phyloP scores from a whole-genome alignment of 257 asterid genomes.

The Coffea canephora region DNA sequence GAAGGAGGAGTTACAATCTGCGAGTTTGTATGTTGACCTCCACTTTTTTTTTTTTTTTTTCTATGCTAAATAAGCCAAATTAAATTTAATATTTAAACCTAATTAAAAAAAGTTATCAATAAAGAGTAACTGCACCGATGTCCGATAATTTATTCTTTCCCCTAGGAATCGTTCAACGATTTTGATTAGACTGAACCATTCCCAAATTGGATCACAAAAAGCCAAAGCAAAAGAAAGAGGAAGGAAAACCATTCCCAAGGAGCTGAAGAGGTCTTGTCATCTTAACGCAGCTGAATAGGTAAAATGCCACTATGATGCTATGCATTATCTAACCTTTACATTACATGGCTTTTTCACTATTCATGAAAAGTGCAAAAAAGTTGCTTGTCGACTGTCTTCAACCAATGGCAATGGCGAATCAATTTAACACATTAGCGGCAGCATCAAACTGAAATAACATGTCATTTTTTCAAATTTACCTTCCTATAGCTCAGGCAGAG shows the following conservation, averaged over 20 bases:
- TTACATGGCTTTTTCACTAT: background rate
- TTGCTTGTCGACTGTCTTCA: background rate
- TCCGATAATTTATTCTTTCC: background rate
- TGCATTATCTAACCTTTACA: background rate
- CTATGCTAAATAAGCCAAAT: no score
- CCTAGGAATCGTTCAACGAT: background rate
- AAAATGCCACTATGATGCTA: background rate
- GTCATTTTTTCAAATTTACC: background rate
- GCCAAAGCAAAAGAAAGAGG: no score
- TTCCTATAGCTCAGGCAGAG: background rate
- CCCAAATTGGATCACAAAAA: background rate
- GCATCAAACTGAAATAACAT: background rate
- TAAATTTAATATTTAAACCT: no score
- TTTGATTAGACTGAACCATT: background rate
- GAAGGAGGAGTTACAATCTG: no score
- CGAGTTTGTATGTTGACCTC: no score
- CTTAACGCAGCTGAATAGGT: slow-evolving; percentile 4
- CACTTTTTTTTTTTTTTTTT: no score
- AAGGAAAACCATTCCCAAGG: background rate
- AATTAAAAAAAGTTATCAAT: no score
- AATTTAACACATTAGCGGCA: background rate
- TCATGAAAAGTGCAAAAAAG: background rate
- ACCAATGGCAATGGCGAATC: background rate
- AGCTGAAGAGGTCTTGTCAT: background rate
- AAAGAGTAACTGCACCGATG: background rate